phyloP scores from a whole-genome alignment of 2,329 filamentous ascomycete genomes.

The Blastomyces parvus region DNA sequence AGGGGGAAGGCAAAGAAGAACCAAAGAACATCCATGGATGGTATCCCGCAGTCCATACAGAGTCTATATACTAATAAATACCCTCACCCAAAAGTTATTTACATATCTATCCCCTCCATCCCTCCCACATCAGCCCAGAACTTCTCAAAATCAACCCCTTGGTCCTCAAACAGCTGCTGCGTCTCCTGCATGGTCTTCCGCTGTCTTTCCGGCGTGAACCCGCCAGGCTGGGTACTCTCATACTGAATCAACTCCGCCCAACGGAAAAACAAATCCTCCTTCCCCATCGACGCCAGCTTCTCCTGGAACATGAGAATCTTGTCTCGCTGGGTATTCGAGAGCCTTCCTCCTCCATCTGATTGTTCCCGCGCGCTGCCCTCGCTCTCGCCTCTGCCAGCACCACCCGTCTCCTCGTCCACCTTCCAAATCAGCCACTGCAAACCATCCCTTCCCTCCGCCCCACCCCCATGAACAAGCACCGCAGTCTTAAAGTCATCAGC shows the following conservation, averaged over 20 bases:
- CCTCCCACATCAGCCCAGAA: constrained; percentile 65
- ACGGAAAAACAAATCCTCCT: constrained; percentile 80
- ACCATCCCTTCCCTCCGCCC: constrained; percentile 55
- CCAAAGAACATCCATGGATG: too few relatives aligned
- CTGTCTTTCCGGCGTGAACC: constrained; percentile 67
- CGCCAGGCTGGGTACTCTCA: constrained; percentile 67
- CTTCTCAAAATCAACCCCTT: constrained; percentile 72
- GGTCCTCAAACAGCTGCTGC: constrained; percentile 60
- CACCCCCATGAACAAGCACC: constrained; percentile 55
- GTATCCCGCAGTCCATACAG: not conserved
- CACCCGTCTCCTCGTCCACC: constrained; percentile 47
- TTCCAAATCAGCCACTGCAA: constrained; percentile 52
- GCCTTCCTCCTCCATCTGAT: constrained; percentile 33
- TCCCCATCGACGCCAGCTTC: constrained; percentile 62
- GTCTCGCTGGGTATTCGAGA: constrained; percentile 42
- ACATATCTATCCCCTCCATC: constrained; percentile 47
- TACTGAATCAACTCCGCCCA: constrained; percentile 92
- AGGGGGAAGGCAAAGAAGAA: not conserved
- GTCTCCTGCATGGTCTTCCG: constrained; percentile 63
- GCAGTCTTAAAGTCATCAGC: constrained; percentile 62
- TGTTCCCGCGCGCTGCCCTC: not conserved
- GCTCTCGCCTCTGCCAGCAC: not conserved
- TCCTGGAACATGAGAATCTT: constrained; percentile 77
- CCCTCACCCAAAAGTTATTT: constrained; percentile 16
- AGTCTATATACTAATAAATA: not conserved